Conservation (phyloP, 2,329 filamentous ascomycete species). For the Hortaea sp. region DNA sequence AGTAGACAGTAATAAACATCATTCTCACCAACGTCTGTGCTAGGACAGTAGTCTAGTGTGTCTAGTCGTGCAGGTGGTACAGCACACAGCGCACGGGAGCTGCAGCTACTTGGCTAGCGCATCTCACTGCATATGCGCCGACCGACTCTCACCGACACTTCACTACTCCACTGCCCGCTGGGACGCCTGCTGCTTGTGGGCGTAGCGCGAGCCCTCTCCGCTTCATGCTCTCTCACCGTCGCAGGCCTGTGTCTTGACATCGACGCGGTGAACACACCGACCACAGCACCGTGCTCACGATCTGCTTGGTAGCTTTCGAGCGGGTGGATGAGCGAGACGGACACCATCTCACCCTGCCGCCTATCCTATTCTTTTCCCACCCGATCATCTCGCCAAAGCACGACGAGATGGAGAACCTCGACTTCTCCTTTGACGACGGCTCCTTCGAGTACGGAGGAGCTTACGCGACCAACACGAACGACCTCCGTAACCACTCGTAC, state of each 20-base stretch:
- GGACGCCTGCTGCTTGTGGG: no score
- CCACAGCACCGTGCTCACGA: background rate
- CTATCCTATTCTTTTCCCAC: background rate
- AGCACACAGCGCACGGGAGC: no score
- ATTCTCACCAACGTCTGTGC: no score
- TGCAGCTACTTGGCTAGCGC: no score
- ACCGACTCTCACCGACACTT: no score
- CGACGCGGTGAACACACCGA: background rate
- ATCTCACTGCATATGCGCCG: no score
- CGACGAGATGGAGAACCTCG: slow-evolving; percentile 33
- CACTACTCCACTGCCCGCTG: no score
- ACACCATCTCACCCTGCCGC: background rate
- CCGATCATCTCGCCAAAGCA: background rate
- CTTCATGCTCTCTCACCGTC: background rate
- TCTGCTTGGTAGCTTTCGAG: background rate
- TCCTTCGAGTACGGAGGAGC: slow-evolving; percentile 31
- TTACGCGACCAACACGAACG: slow-evolving; percentile 25
- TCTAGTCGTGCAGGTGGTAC: no score
- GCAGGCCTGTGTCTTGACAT: background rate
- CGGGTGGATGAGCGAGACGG: background rate
- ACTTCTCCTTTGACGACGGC: slow-evolving; percentile 29
- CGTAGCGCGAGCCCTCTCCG: no score
- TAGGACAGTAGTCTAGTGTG: no score
- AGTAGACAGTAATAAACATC: no score
- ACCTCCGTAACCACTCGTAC: slow-evolving; percentile 19